Base-by-base conservation (phyloP, 257 asterid genomes). In the Salvia hispanica region DNA sequence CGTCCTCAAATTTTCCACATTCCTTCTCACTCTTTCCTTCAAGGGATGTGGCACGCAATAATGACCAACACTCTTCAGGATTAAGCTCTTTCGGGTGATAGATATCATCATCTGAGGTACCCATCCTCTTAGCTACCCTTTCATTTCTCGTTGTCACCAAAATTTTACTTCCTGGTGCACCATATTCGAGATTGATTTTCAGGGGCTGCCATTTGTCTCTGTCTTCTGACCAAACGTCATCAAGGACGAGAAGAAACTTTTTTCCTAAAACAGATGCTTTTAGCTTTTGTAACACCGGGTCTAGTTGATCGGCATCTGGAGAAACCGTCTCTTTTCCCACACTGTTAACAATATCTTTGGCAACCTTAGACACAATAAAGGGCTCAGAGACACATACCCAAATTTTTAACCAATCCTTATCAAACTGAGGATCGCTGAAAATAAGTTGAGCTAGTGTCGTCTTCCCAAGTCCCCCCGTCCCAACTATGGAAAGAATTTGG, bases 381-480 rank as follows among this genome's bases (percentile, higher is more conserved):
- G 59, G 70, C 4, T 64, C 70, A 3, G 70, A 50, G 10, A 64
- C 70, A 64, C 81, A 78, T 0, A 78, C 56, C 82, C 48, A 63
- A 13, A 61, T 43, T 10, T 36, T 61, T 61, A 42, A 42, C 10
- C 6, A 16, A n/a, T 11, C 16, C 21, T 42, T 14, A 5, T 37
- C 15, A 18, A 18, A 18, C 0, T 18, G 21, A 18, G 21, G 21
- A 40, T 61, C 11, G 11, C 18, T 61, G 42, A 40, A 61, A 61
- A 40, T 37, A 40, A 61, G 66, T 25, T 61, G 53, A 18, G 66
- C 66, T 9, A 61, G 66, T 11, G 66, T 61, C 0, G 66, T 61
- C 16, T 61, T 61, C 9, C 66, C 66, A 61, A 40, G 36, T 42
- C 66, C 66, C 10, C 66, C 51, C 7, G 9, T 12, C 12, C 66